Percentiles rank a stretch among this genome's conserved stretches.
Conservation (phyloP, 2,329 filamentous ascomycete species). For the Botrytis fabae region DNA sequence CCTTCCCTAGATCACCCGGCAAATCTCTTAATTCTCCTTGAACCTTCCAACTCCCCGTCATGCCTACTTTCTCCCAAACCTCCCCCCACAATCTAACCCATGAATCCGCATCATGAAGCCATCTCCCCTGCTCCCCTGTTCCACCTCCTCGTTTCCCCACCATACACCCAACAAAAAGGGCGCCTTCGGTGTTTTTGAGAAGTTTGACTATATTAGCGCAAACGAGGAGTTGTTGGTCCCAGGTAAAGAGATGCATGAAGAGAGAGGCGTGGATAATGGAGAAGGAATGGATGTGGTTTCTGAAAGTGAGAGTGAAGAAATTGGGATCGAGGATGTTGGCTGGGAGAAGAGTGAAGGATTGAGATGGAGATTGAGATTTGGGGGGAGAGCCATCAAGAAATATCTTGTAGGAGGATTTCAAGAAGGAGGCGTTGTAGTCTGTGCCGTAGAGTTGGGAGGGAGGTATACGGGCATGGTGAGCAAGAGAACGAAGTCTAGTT, state of each 20-base stretch:
- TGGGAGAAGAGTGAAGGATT: constrained; percentile 14
- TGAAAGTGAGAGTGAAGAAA: constrained; percentile 21
- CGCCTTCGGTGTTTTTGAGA: neutral
- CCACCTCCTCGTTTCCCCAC: constrained; percentile 16
- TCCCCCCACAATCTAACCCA: constrained; percentile 20
- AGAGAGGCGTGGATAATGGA: constrained; percentile 20
- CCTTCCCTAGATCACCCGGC: neutral
- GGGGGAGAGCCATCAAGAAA: constrained; percentile 41
- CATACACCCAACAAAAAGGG: constrained; percentile 20
- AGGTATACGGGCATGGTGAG: constrained; percentile 41
- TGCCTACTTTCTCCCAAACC: constrained; percentile 17
- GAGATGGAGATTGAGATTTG: neutral
- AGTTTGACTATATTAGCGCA: constrained; percentile 9
- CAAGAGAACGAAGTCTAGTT: constrained; percentile 40
- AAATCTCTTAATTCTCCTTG: constrained; percentile 3
- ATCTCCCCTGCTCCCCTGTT: constrained; percentile 11
- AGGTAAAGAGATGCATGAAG: constrained; percentile 26
- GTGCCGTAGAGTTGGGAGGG: constrained; percentile 39
- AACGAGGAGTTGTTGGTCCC: constrained; percentile 23
- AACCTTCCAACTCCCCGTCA: constrained; percentile 20
- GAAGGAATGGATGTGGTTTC: constrained; percentile 15
- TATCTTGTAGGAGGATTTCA: constrained; percentile 43
- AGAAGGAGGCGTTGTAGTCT: constrained; percentile 40
- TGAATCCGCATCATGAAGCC: constrained; percentile 22
- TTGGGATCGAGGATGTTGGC: constrained; percentile 22